Evolutionary conservation across 2,329 filamentous ascomycete genomes (phyloP), one percentile per base, ranked within the genome.

Genomic region (Aspergillus novoparasiticus): DNA sequence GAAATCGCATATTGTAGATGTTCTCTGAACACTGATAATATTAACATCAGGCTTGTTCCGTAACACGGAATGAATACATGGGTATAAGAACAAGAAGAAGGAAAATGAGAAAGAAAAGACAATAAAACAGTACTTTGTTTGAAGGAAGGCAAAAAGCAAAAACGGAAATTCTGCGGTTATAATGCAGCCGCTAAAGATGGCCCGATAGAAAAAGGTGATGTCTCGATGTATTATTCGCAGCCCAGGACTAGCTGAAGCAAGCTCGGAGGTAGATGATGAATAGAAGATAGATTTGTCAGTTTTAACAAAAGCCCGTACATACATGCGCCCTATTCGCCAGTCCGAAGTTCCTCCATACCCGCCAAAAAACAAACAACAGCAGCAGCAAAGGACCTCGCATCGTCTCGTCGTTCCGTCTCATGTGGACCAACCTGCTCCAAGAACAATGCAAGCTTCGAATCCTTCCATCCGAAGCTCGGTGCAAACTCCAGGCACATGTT

Each of bases 401-500:
- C 51, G 9, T 54, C 51, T 30, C 21, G 19, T 21, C 51, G 28
- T 1, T 34, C 32, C 10, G 0, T n/a, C 9, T 23, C n/a, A 14
- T 54, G 10, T 11, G 51, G 28, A 16, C 51, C 51, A 16, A 54
- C 51, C 11, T 54, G 51, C 30, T 54, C 51, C 30, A 54, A 32
- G 3, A 54, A 34, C 19, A 54, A 19, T 11, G 51, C 51, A 10
- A 54, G 51, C 32, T 54, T 54, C 19, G 51, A 36, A 30, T 51
- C 60, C 10, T 68, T 30, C 74, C 74, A 76, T 8, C 64, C 66
- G 14, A 21, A 34, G 19, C 71, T 59, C 14, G 60, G 58, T 3
- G 58, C 72, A 63, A 75, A 75, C 48, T 71, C 72, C 4, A 58
- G 34, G 14, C 65, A 63, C 56, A 71, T 67, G 57, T 73, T 72